phyloP scores from a whole-genome alignment of 768 basidiomycete species.

The Mycena olivaceomarginata region DNA sequence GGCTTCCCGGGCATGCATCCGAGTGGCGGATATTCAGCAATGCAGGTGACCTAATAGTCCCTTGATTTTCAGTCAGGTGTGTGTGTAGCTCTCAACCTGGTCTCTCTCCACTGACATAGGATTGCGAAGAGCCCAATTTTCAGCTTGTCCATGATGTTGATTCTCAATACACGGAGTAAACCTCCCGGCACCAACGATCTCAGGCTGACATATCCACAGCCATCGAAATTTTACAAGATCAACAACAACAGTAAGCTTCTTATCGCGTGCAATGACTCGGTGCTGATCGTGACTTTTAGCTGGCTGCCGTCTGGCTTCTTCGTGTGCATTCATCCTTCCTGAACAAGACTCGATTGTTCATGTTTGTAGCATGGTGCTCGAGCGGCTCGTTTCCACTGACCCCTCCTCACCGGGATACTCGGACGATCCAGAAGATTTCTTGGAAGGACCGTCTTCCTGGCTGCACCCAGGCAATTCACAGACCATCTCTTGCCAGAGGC shows the following conservation, averaged over 20 bases:
- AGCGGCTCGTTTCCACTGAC: not conserved
- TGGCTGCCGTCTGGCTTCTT: conserved; percentile 10
- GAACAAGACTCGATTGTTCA: not conserved
- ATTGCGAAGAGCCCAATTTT: not conserved
- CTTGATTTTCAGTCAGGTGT: not conserved
- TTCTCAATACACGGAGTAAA: not conserved
- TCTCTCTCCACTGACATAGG: no score
- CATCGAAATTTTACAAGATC: not conserved
- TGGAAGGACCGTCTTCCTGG: no score
- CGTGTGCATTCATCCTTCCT: not conserved
- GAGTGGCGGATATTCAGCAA: not conserved
- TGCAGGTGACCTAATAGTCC: not conserved
- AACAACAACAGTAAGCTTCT: conserved; percentile 3
- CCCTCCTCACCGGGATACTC: no score
- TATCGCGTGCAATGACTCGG: no score
- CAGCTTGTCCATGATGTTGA: conserved; percentile 6
- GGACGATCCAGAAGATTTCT: no score
- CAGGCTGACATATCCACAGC: not conserved
- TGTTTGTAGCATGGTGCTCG: not conserved
- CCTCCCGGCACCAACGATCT: not conserved
- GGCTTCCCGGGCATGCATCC: no score
- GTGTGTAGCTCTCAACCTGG: no score
- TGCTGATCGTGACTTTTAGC: not conserved
- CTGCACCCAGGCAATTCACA: not conserved
- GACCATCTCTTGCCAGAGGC: not conserved